A percentile compares a stretch with the other conserved stretches of the same genome.
Conservation (phyloP, 495 filamentous ascomycete species). For the Penicillium pancosmium region DNA sequence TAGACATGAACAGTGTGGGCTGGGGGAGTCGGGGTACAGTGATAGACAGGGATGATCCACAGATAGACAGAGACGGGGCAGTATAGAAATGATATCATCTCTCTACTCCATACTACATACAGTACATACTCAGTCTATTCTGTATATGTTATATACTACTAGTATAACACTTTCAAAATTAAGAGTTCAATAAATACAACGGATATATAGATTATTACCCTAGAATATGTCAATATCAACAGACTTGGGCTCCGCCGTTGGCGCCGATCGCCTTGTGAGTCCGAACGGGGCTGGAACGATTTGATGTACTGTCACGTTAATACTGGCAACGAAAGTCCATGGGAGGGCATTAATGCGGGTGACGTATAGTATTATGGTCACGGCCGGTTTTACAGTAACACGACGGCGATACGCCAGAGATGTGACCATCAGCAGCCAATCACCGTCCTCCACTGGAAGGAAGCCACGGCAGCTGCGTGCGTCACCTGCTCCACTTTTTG, state of each 20-base stretch:
- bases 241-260: background rate
- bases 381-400: background rate
- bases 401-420: background rate
- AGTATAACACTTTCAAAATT: too few species aligned
- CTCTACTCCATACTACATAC: too few species aligned
- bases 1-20: background rate
- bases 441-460: background rate
- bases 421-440: slow-evolving; percentile 19
- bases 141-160: too few species aligned
- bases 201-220: too few species aligned
- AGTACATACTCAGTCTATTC: too few species aligned
- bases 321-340: background rate
- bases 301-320: background rate
- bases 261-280: slow-evolving; percentile 1
- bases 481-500: slow-evolving; percentile 33
- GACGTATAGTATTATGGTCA: slow-evolving; percentile 1
- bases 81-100: too few species aligned
- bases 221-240: background rate
- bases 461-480: slow-evolving; percentile 32
- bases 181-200: too few species aligned
- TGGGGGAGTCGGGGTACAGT: too few species aligned
- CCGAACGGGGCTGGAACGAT: background rate
- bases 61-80: too few species aligned
- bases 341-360: background rate
- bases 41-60: too few species aligned